phyloP scores from a whole-genome alignment of 163 green algal species.

The Volvox carteri region DNA sequence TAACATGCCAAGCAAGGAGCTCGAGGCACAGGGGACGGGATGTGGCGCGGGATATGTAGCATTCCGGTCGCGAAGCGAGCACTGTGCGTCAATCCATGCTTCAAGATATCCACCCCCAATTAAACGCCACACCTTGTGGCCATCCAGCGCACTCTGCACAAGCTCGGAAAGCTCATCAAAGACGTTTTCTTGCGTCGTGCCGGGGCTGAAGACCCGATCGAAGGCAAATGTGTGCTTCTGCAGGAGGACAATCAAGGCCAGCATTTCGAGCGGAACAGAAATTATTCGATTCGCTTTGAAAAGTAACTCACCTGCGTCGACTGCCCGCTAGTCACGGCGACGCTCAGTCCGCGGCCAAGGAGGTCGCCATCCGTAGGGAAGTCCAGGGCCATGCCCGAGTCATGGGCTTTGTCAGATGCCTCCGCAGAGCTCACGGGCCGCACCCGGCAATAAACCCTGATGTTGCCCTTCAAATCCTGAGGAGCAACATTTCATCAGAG shows the following conservation, averaged over 20 bases:
- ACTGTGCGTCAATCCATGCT: too few species aligned
- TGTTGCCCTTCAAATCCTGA: slow-evolving; percentile 93
- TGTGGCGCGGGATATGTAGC: too few species aligned
- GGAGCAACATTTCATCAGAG: not conserved
- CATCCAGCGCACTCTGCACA: slow-evolving; percentile 95
- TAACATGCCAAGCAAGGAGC: too few species aligned
- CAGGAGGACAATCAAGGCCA: not conserved
- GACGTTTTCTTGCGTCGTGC: slow-evolving; percentile 77
- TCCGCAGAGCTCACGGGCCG: slow-evolving; percentile 74
- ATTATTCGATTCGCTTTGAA: too few species aligned
- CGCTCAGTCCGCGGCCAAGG: slow-evolving; percentile 49
- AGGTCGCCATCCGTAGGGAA: slow-evolving; percentile 68
- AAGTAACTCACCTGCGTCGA: slow-evolving; percentile 58
- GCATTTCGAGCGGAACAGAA: too few species aligned
- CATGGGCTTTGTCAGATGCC: slow-evolving; percentile 44
- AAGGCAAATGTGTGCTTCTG: slow-evolving; percentile 85
- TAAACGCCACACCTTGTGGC: slow-evolving; percentile 83
- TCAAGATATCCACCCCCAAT: too few species aligned
- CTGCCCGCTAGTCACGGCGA: slow-evolving; percentile 64
- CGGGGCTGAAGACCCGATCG: slow-evolving; percentile 87
- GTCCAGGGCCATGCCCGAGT: slow-evolving; percentile 61
- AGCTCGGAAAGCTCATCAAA: slow-evolving; percentile 97
- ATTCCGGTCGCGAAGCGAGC: too few species aligned
- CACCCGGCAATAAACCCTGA: slow-evolving; percentile 94
- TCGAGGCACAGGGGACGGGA: too few species aligned